Conservation (phyloP, 148 eudicot genomes). For the Rhododendron molle region DNA sequence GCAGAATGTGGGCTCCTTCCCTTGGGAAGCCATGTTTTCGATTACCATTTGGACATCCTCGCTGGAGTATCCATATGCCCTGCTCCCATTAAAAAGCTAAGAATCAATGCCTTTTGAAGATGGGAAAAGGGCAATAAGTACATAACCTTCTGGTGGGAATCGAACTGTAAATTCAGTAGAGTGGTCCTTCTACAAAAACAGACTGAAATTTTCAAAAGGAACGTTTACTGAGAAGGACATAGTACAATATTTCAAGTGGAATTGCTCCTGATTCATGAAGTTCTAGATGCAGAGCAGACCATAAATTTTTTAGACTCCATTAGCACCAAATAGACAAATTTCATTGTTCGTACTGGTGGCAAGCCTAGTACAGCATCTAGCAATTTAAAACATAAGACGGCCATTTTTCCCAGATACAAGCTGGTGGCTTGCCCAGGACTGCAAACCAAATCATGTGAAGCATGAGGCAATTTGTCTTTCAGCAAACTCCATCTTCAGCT, state of each 20-base stretch:
- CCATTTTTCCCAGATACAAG: conserved; percentile 2
- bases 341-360: neutral
- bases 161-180: neutral
- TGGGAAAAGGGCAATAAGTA: conserved; percentile 9
- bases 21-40: conserved; percentile 95
- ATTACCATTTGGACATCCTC: conserved; percentile 99
- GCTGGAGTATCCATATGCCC: conserved; percentile 99
- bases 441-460: neutral
- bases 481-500: neutral
- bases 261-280: neutral
- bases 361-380: neutral
- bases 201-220: neutral
- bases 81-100: conserved; percentile 26
- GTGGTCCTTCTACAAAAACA: neutral
- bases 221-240: neutral
- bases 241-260: neutral
- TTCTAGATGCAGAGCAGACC: neutral
- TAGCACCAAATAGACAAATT: neutral
- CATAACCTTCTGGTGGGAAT: conserved; percentile 1
- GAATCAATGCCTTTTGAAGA: conserved; percentile 12
- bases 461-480: neutral
- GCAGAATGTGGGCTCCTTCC: conserved; percentile 98
- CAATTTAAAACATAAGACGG: neutral
- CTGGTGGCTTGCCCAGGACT: neutral
- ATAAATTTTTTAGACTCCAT: neutral